Percentiles rank a stretch among this genome's conserved stretches.
These are phyloP conservation scores for Xylaria curta DNA, from an alignment of 495 filamentous ascomycete genomes.

Conservation along the genomic window DNA sequence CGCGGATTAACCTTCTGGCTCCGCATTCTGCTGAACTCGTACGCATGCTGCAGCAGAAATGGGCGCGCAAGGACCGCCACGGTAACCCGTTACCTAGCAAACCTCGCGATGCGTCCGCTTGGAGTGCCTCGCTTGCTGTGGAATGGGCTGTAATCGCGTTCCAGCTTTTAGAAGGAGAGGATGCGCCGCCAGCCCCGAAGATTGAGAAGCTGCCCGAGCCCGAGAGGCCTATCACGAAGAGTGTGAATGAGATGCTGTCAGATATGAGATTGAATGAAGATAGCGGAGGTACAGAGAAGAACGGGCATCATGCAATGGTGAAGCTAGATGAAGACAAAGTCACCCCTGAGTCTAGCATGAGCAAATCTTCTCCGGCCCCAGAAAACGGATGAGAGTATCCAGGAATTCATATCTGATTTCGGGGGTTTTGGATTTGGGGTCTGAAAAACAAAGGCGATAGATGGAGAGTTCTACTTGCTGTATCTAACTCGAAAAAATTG, in stretches of 20 bases:
- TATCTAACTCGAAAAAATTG: background rate
- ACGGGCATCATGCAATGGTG: background rate
- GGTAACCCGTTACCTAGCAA: slow-evolving; percentile 19
- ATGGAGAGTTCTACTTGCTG: background rate
- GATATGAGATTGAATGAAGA: slow-evolving; percentile 13
- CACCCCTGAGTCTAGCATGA: background rate
- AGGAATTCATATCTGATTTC: too few relatives aligned
- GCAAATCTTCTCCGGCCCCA: background rate
- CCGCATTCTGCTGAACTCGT: slow-evolving; percentile 35
- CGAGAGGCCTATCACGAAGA: background rate
- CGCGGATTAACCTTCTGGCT: slow-evolving; percentile 33
- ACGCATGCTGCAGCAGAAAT: slow-evolving; percentile 36
- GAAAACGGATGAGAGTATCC: background rate
- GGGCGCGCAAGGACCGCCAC: slow-evolving; percentile 31
- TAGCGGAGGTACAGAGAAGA: background rate
- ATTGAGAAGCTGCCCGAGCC: slow-evolving; percentile 27
- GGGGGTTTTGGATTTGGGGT: background rate
- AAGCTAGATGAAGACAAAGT: background rate
- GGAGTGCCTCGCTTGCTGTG: slow-evolving; percentile 18
- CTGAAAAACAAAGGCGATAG: background rate
- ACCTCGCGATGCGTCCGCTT: slow-evolving; percentile 20
- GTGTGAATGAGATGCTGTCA: slow-evolving; percentile 19
- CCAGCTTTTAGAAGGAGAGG: slow-evolving; percentile 21
- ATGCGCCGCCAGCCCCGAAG: slow-evolving; percentile 25
- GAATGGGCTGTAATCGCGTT: slow-evolving; percentile 41